phyloP scores from a whole-genome alignment of 2,329 filamentous ascomycete species.

The Pleomassaria siparia region DNA sequence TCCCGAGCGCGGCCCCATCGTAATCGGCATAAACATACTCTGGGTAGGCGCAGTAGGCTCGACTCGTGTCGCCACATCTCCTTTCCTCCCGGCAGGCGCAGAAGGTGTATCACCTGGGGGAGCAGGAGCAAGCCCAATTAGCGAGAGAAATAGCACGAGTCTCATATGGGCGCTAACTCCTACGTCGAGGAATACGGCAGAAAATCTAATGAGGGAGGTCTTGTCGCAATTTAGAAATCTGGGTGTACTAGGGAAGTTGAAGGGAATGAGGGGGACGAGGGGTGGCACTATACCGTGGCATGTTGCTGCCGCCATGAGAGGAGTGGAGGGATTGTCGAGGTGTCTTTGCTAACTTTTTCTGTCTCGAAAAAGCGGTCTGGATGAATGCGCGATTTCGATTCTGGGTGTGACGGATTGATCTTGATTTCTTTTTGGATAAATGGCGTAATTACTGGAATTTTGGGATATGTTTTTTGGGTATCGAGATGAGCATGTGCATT shows the following conservation, averaged over 20 bases:
- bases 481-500: background rate
- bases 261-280: constrained; percentile 59
- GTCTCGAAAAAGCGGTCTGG: no score
- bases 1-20: constrained; percentile 31
- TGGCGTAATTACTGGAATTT: background rate
- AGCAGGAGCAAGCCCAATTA: constrained; percentile 8
- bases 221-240: constrained; percentile 68
- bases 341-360: no score
- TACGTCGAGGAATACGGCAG: constrained; percentile 45
- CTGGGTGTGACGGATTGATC: background rate
- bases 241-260: constrained; percentile 67
- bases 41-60: constrained; percentile 48
- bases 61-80: constrained; percentile 32
- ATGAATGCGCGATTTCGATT: background rate
- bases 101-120: constrained; percentile 27
- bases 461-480: background rate
- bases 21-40: constrained; percentile 47
- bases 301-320: constrained; percentile 70
- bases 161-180: constrained; percentile 38
- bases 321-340: constrained; percentile 59
- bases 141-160: constrained; percentile 26
- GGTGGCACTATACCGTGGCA: constrained; percentile 74
- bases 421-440: background rate
- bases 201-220: constrained; percentile 70
- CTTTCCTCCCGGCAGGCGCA: constrained; percentile 25